Conservation (phyloP, 352 stramenopile species). For the Pythium phragmiticola region DNA sequence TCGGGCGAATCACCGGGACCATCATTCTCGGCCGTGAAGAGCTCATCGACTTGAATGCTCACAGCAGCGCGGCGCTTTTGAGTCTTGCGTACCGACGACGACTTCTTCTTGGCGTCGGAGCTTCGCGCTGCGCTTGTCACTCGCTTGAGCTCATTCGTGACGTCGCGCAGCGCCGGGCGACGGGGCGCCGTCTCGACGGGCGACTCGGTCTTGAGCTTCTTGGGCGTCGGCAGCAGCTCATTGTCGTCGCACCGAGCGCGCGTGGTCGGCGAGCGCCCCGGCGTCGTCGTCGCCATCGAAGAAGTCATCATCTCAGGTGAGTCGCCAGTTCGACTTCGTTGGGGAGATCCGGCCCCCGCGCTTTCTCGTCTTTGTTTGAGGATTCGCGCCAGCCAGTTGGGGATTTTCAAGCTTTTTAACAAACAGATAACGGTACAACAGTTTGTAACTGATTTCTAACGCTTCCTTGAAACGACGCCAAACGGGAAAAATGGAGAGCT, state of each 20-base stretch:
- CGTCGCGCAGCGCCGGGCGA: conserved; percentile 28
- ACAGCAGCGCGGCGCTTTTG: neutral
- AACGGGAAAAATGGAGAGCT: conserved; percentile 20
- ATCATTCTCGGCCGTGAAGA: neutral
- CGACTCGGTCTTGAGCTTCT: conserved; percentile 36
- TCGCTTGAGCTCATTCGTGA: conserved; percentile 18
- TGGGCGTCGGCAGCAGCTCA: conserved; percentile 29
- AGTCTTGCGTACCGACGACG: neutral
- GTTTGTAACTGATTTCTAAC: conserved; percentile 2
- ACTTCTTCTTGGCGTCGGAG: conserved; percentile 1
- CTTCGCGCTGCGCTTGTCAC: too few relatives aligned
- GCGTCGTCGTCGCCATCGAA: neutral
- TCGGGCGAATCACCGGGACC: neutral
- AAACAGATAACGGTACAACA: neutral
- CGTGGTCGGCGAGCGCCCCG: neutral
- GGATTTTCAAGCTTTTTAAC: conserved; percentile 5
- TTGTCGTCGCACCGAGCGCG: conserved; percentile 24
- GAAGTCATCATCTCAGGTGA: neutral
- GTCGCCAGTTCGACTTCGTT: conserved; percentile 3
- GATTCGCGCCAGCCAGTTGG: conserved; percentile 15
- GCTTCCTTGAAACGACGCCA: conserved; percentile 5
- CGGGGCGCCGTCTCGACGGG: conserved; percentile 24
- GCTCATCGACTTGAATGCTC: neutral
- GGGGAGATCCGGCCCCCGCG: conserved; percentile 5
- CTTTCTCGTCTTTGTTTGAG: conserved; percentile 2